Evolutionary conservation across 1,284 basidiomycete species (phyloP).

Genomic region (Blastosporella zonata): DNA sequence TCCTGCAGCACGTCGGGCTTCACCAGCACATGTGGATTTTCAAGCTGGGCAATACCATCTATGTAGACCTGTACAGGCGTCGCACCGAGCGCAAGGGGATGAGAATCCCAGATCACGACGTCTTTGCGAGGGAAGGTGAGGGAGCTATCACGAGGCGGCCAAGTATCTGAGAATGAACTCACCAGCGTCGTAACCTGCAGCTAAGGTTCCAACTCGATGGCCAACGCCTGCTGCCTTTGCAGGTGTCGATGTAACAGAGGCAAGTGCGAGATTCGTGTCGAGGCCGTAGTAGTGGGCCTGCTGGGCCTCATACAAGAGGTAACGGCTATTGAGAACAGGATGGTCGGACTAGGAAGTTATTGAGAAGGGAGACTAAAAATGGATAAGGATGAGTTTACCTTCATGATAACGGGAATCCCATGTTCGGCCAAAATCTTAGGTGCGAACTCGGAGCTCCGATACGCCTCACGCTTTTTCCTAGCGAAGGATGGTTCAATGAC

Average conservation of each 20-base stretch:
- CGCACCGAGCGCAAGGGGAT: constrained; percentile 75
- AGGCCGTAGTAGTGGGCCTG: constrained; percentile 81
- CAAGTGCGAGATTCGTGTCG: constrained; percentile 55
- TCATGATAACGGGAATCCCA: constrained; percentile 75
- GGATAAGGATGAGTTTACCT: constrained; percentile 39
- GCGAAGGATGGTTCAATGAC: background rate
- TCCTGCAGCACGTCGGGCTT: constrained; percentile 50
- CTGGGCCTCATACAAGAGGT: constrained; percentile 81
- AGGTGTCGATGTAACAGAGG: constrained; percentile 75
- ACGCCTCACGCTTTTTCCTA: constrained; percentile 84
- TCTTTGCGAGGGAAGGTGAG: no score
- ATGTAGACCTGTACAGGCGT: constrained; percentile 75
- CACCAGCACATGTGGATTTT: constrained; percentile 34
- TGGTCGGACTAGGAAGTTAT: constrained; percentile 56
- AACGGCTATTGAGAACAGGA: constrained; percentile 73
- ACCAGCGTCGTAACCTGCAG: constrained; percentile 45
- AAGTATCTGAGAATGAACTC: background rate
- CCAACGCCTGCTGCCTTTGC: constrained; percentile 75
- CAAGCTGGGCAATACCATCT: constrained; percentile 64
- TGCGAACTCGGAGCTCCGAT: constrained; percentile 82
- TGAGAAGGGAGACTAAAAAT: background rate
- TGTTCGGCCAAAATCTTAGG: constrained; percentile 74
- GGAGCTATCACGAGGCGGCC: no score
- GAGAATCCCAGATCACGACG: constrained; percentile 68
- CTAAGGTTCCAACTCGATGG: constrained; percentile 78